Evolutionary conservation across 495 filamentous ascomycete genomes (phyloP).

Genomic region (Xylaria telfairii): DNA sequence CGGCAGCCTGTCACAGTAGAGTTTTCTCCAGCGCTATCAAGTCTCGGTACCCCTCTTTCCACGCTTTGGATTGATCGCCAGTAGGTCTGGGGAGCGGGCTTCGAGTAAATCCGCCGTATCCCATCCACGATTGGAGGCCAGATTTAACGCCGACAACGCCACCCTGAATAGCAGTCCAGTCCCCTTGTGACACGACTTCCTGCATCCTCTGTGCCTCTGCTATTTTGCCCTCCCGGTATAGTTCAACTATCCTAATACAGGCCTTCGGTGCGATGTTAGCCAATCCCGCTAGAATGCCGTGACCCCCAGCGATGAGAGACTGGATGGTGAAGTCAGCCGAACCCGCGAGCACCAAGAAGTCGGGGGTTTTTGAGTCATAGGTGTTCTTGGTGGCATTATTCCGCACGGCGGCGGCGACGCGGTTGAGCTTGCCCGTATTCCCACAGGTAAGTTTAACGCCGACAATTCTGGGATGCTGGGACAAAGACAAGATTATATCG

Average conservation of each 20-base stretch:
- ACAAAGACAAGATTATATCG: conserved; percentile 75
- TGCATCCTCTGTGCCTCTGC: conserved; percentile 75
- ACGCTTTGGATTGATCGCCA: conserved; percentile 60
- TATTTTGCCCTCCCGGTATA: conserved; percentile 71
- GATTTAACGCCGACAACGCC: conserved; percentile 84
- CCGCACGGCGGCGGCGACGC: conserved; percentile 57
- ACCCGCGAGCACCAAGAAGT: conserved; percentile 80
- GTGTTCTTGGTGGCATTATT: neutral
- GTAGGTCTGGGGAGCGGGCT: conserved; percentile 63
- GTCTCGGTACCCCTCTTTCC: conserved; percentile 75
- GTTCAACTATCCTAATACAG: conserved; percentile 74
- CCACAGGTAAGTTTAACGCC: conserved; percentile 89
- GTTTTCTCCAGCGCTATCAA: conserved; percentile 67
- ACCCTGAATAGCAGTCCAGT: conserved; percentile 82
- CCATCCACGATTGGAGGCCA: conserved; percentile 75
- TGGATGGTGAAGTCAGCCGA: conserved; percentile 87
- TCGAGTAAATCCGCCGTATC: conserved; percentile 73
- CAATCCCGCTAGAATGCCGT: conserved; percentile 79
- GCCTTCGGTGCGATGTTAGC: conserved; percentile 79
- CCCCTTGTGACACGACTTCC: conserved; percentile 70
- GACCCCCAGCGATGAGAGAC: conserved; percentile 74
- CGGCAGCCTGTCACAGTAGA: conserved; percentile 23
- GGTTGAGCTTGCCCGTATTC: conserved; percentile 85
- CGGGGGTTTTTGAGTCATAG: conserved; percentile 54
- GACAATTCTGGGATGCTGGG: conserved; percentile 75